These are phyloP conservation scores for Ceratobasidium sp. DNA, from an alignment of 1,284 basidiomycete species.

Conservation along the genomic window DNA sequence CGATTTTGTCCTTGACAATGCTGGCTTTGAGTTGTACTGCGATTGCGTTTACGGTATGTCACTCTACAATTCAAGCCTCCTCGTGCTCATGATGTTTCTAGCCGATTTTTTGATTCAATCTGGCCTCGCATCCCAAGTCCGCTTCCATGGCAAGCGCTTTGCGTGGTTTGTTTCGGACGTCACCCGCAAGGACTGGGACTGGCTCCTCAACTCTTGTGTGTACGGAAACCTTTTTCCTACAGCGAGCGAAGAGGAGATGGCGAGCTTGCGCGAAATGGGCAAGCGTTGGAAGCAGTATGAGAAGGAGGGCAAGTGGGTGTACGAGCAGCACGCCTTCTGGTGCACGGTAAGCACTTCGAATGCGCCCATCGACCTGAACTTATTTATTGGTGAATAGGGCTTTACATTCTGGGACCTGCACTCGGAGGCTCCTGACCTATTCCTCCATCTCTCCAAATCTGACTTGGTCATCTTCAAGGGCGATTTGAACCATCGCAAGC, in stretches of 20 bases:
- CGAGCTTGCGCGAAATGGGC: slow-evolving; percentile 82
- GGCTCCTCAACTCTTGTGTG: slow-evolving; percentile 87
- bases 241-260: slow-evolving; percentile 78
- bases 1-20: slow-evolving; percentile 89
- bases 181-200: slow-evolving; percentile 95
- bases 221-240: slow-evolving; percentile 89
- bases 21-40: slow-evolving; percentile 95
- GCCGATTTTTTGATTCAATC: slow-evolving; percentile 91
- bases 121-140: slow-evolving; percentile 83
- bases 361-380: slow-evolving; percentile 4
- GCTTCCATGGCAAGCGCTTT: slow-evolving; percentile 92
- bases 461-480: slow-evolving; percentile 98
- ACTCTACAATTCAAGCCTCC: slow-evolving; percentile 36
- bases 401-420: slow-evolving; percentile 79
- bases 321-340: slow-evolving; percentile 98
- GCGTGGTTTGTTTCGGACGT: slow-evolving; percentile 98
- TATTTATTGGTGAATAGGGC: slow-evolving; percentile 71
- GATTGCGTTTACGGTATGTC: slow-evolving; percentile 90
- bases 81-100: slow-evolving; percentile 45
- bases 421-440: slow-evolving; percentile 90
- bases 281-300: slow-evolving; percentile 96
- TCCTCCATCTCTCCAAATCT: slow-evolving; percentile 88
- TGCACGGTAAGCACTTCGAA: slow-evolving; percentile 56
- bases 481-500: slow-evolving; percentile 89
- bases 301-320: slow-evolving; percentile 91